Base-by-base conservation (phyloP, 345 rosid genomes). In the Capsella bursapastoris region DNA sequence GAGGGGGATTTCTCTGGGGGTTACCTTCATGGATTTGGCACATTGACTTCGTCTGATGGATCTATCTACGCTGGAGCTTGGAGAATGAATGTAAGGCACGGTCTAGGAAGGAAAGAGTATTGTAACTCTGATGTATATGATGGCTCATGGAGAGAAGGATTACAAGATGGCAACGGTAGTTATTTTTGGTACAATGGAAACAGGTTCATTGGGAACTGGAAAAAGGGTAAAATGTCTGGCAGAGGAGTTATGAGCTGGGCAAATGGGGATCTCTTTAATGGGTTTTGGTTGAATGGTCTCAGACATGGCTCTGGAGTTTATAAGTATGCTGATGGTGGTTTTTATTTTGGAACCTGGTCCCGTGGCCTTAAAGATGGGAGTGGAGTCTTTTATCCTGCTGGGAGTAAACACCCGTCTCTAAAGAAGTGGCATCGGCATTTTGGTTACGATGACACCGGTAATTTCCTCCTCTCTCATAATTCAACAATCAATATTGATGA, bases 171-270 rank as follows among this genome's bases (percentile, higher is more conserved):
- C 6, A 79, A 84, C 43, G 97, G 98, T 38, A 83, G 83, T 63
- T 94, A 90, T 76, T 82, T 78, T 70, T 94, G 98, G 97, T 84
- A 66, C 66, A 86, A 64, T 47, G 98, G 98, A 16, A 90, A 94
- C 66, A 81, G 79, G 14, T 94, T 90, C 47, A 75, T 85, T 43
- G 98, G 98, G 69, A 85, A 79, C 41, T 94, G 97, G 97, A 94
- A 86, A 83, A 82, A 68, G 31, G 93, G 98, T 70, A 83, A 78
- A 83, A 88, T 94, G 96, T 79, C 81, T 72, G 98, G 97, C 6
- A 85, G 89, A 84, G 98, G 98, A 57, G 82, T 87, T 61, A 91
- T 94, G 97, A 88, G 86, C 78, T 94, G 98, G 98, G 84, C 27
- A 28, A 88, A 83, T 50, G 95, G 98, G 51, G 98, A 94, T 79